A percentile compares a stretch with the other conserved stretches of the same genome.
Evolutionary conservation across 768 basidiomycete species (phyloP).

Genomic region (Boletus coccyginus): DNA sequence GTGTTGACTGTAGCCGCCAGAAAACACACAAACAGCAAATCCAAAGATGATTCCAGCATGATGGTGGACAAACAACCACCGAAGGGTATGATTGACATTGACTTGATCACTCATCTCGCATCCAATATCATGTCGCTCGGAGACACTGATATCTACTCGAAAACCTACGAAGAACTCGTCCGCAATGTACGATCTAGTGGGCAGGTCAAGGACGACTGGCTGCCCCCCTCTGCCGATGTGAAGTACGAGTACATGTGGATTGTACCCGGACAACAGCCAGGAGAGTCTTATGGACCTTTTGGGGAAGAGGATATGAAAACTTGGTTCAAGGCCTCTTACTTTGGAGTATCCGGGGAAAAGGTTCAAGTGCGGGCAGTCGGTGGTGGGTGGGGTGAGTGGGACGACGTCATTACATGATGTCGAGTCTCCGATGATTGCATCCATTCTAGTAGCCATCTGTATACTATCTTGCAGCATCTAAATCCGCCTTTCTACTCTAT

Average conservation of each 20-base stretch:
- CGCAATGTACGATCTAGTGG: conserved; percentile 72
- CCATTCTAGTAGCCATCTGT: conserved; percentile 10
- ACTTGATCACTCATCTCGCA: conserved; percentile 79
- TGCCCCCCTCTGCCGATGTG: conserved; percentile 71
- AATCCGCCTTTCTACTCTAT: not conserved
- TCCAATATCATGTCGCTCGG: conserved; percentile 87
- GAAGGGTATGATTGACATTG: conserved; percentile 55
- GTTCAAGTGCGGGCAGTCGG: conserved; percentile 67
- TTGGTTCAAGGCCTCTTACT: conserved; percentile 82
- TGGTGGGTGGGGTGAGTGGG: conserved; percentile 75
- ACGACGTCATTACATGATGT: conserved; percentile 52
- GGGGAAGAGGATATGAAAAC: conserved; percentile 72
- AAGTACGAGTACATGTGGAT: conserved; percentile 85
- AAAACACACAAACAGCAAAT: conserved; percentile 32
- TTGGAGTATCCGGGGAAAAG: conserved; percentile 74
- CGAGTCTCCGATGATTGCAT: not conserved
- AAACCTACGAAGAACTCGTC: conserved; percentile 82
- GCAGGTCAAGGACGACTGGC: conserved; percentile 64
- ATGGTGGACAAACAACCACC: conserved; percentile 44
- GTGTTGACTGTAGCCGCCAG: conserved; percentile 9
- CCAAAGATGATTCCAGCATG: conserved; percentile 41
- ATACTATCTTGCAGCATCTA: conserved; percentile 5
- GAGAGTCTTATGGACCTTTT: conserved; percentile 76
- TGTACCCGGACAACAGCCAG: conserved; percentile 46
- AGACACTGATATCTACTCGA: conserved; percentile 82